Percentiles rank a stretch among this genome's conserved stretches.
Evolutionary conservation across 208 protist species (phyloP).

Genomic region (Trichomonas vaginalis): DNA sequence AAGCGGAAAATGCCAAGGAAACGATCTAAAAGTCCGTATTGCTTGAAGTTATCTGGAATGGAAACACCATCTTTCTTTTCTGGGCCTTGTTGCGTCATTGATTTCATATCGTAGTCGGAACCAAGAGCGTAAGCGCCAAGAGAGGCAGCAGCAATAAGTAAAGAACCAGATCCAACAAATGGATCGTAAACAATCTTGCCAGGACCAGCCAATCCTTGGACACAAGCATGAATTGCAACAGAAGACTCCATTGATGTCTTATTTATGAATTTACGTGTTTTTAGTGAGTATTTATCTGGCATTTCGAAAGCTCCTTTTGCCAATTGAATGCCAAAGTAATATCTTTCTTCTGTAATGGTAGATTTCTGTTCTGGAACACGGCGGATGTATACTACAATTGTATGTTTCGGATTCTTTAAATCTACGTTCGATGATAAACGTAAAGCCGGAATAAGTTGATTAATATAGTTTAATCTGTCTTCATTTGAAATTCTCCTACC

Average conservation of each 20-base stretch:
- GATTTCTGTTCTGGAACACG: not conserved
- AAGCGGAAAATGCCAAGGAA: not conserved
- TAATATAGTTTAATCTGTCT: not conserved
- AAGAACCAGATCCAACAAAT: not conserved
- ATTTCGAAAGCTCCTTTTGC: not conserved
- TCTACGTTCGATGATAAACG: not conserved
- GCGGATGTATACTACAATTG: not conserved
- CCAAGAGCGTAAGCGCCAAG: not conserved
- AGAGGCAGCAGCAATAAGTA: not conserved
- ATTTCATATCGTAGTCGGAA: not conserved
- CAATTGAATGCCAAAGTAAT: not conserved
- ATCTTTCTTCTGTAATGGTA: not conserved
- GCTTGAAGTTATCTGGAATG: not conserved
- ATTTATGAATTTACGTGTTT: not conserved
- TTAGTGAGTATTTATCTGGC: not conserved
- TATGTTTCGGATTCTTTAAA: not conserved
- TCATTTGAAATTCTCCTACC: not conserved
- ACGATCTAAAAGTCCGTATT: not conserved
- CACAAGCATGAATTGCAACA: not conserved
- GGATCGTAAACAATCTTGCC: not conserved
- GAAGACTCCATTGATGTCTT: slow-evolving; percentile 6
- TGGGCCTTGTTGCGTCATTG: not conserved
- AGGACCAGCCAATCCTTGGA: not conserved
- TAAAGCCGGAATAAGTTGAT: not conserved
- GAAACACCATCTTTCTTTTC: not conserved